Base-by-base conservation (phyloP, 1,139 yeast species). In the Pichia sp. region DNA sequence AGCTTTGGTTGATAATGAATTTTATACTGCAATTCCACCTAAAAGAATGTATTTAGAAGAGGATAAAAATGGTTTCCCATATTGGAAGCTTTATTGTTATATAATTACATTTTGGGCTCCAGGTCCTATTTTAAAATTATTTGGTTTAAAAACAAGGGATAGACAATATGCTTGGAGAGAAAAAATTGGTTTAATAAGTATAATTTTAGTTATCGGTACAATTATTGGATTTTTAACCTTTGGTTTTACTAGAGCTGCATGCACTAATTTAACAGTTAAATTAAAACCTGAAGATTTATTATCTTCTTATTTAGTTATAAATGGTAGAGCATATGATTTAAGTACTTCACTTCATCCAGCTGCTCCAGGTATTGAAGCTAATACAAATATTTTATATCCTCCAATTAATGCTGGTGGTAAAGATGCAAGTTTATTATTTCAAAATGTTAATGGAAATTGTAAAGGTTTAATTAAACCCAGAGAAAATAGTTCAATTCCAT, bases 151-250 rank as follows among this genome's bases (percentile, higher is more conserved):
- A 35, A 81, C 86, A 28, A 78, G 79, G 55, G 89, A 81, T 42
- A 78, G 96, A 52, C 97, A 87, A 62, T 78, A 80, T 70, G 97
- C 97, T 0, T 92, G 98, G 98, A 76, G 97, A 61, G 98, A 92
- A 62, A 92, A 92, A 62, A 83, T 90, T 38, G 97, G 87, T 2
- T 72, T 92, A 45, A 72, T 92, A 44, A 74, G 94, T 3, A 73
- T 89, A 50, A 87, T 92, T 57, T 55, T 83, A 29, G 77, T 76
- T 55, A 67, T 85, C 47, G 97, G 94, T 41, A 78, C 87, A 0
- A 67, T 85, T 52, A 86, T 90, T 38, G 96, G 95, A 1, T 92
- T 73, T 61, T 69, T 90, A 52, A 87, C 96, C 3, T 90, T 90
- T 66, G 98, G 97, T 2, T 90, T 92, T 66, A 87, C 96, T 12